Percentiles rank a stretch among this genome's conserved stretches.
Evolutionary conservation across 2,329 filamentous ascomycete genomes (phyloP).

Genomic region (Stemphylium beticola): DNA sequence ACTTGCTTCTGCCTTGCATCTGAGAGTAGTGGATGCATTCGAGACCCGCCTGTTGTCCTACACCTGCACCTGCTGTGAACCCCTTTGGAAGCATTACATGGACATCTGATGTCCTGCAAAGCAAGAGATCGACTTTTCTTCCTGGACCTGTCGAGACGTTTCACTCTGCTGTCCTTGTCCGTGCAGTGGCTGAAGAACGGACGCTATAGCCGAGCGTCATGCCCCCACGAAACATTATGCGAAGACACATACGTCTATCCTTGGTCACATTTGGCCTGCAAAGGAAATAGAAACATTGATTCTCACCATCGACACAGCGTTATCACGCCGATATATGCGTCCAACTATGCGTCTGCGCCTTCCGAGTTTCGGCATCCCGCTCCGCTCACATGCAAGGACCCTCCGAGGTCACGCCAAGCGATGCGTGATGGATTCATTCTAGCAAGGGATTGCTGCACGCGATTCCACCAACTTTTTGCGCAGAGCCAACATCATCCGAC

Average conservation of each 20-base stretch:
- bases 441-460: slow-evolving; percentile 25
- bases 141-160: slow-evolving; percentile 19
- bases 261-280: not conserved
- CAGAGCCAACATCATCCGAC: slow-evolving; percentile 29
- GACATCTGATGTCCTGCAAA: not conserved
- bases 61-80: not conserved
- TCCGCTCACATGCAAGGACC: slow-evolving; percentile 24
- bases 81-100: too few species aligned
- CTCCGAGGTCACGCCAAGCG: slow-evolving; percentile 39
- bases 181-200: slow-evolving; percentile 15
- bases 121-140: not conserved
- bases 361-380: slow-evolving; percentile 19
- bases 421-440: slow-evolving; percentile 28
- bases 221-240: slow-evolving; percentile 18
- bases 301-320: not conserved
- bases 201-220: not conserved
- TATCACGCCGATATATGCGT: slow-evolving; percentile 2
- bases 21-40: slow-evolving; percentile 10
- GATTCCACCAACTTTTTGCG: slow-evolving; percentile 24
- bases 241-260: not conserved
- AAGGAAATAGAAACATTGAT: not conserved
- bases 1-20: slow-evolving; percentile 18
- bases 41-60: slow-evolving; percentile 8
- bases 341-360: slow-evolving; percentile 5
- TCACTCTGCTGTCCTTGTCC: slow-evolving; percentile 18